These are phyloP conservation scores for Monilinia polystroma DNA, from an alignment of 2,329 filamentous ascomycete genomes.

Conservation along the genomic window DNA sequence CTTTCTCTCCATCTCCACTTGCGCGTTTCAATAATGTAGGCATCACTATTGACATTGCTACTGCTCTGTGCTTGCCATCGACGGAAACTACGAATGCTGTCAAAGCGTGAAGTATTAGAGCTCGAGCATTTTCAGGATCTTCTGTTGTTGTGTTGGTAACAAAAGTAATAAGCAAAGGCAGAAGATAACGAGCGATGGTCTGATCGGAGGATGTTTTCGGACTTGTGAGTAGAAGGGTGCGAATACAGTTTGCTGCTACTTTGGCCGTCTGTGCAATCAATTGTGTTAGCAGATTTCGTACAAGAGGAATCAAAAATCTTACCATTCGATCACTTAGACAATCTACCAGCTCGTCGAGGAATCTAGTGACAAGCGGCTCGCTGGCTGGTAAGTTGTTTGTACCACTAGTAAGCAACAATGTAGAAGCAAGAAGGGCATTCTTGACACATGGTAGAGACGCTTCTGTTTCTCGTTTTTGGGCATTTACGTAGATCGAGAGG, in stretches of 20 bases:
- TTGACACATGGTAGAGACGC: constrained; percentile 85
- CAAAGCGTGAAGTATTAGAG: constrained; percentile 70
- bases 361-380: constrained; percentile 72
- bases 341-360: constrained; percentile 79
- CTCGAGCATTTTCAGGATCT: constrained; percentile 74
- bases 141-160: constrained; percentile 67
- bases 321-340: constrained; percentile 78
- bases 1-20: constrained; percentile 56
- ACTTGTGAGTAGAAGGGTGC: constrained; percentile 73
- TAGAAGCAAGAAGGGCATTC: constrained; percentile 84
- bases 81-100: constrained; percentile 64
- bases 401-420: constrained; percentile 82
- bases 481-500: constrained; percentile 73
- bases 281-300: constrained; percentile 21
- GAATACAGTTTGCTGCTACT: constrained; percentile 85
- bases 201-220: constrained; percentile 65
- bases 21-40: constrained; percentile 75
- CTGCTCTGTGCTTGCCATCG: constrained; percentile 47
- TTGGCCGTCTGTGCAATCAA: constrained; percentile 64
- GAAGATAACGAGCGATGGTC: constrained; percentile 69
- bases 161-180: constrained; percentile 75
- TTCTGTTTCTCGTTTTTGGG: constrained; percentile 71
- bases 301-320: constrained; percentile 29
- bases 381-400: constrained; percentile 69
- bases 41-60: constrained; percentile 73